phyloP scores from a whole-genome alignment of 306 rosid species.

The Gastrolobium bilobum region DNA sequence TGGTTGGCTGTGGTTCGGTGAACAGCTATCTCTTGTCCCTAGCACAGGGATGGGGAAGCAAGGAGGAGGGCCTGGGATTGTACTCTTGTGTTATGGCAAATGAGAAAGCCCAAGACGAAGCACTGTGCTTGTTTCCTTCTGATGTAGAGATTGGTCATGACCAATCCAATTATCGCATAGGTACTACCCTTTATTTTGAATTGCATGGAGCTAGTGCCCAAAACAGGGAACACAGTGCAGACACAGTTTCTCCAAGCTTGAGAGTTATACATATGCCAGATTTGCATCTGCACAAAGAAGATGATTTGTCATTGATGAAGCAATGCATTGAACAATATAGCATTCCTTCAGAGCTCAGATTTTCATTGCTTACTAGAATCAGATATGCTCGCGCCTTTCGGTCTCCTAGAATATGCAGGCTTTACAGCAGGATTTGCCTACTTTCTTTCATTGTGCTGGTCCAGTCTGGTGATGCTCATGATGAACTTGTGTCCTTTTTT shows the following conservation, averaged over 20 bases:
- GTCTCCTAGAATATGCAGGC: conserved; percentile 86
- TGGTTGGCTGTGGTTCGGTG: conserved; percentile 93
- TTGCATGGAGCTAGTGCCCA: conserved; percentile 75
- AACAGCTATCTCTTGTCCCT: conserved; percentile 90
- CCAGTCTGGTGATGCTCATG: conserved; percentile 96
- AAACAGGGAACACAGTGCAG: conserved; percentile 57
- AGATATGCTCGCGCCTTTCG: conserved; percentile 98
- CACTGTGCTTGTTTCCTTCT: conserved; percentile 88
- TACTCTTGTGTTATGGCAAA: conserved; percentile 91
- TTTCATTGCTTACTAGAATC: conserved; percentile 88
- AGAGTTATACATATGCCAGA: conserved; percentile 90
- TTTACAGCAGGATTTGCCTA: conserved; percentile 92
- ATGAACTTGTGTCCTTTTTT: conserved; percentile 91
- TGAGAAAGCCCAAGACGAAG: conserved; percentile 83
- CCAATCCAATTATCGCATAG: conserved; percentile 77
- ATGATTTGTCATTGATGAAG: conserved; percentile 82
- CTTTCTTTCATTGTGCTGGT: conserved; percentile 95
- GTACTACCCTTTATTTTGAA: conserved; percentile 96
- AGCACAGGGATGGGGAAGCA: conserved; percentile 99
- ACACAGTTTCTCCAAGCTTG: conserved; percentile 56
- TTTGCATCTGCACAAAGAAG: conserved; percentile 84
- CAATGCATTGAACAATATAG: conserved; percentile 79
- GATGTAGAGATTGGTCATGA: conserved; percentile 76
- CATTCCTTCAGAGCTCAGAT: conserved; percentile 83
- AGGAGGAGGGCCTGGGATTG: conserved; percentile 99